Evolutionary conservation across 2,329 filamentous ascomycete genomes (phyloP).

Genomic region (Colletotrichum lini): DNA sequence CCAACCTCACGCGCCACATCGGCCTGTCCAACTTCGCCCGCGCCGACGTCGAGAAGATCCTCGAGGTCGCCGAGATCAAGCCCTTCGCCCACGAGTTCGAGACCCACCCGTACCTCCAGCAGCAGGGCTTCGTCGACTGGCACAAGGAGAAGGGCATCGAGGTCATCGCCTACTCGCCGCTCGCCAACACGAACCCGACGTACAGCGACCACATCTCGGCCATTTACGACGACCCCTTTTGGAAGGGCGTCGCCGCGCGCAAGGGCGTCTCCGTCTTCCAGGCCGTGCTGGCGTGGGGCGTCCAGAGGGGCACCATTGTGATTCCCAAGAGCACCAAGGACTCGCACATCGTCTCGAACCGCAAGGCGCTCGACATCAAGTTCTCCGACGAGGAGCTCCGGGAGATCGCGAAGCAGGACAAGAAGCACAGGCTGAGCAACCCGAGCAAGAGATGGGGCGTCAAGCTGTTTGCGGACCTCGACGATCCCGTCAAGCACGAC

Average conservation of each 20-base stretch:
- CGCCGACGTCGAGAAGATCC: conserved; percentile 32
- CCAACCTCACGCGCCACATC: conserved; percentile 68
- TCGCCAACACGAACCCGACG: conserved; percentile 53
- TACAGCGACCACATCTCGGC: conserved; percentile 50
- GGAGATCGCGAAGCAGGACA: conserved; percentile 46
- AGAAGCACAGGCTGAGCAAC: conserved; percentile 54
- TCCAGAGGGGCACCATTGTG: conserved; percentile 50
- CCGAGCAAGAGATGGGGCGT: conserved; percentile 57
- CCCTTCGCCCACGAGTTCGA: conserved; percentile 48
- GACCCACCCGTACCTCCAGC: conserved; percentile 73
- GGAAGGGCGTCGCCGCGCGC: conserved; percentile 47
- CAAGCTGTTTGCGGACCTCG: conserved; percentile 56
- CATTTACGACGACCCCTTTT: conserved; percentile 30
- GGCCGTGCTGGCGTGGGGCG: conserved; percentile 53
- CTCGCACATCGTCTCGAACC: conserved; percentile 59
- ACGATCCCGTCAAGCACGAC: conserved; percentile 50
- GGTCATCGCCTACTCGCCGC: conserved; percentile 52
- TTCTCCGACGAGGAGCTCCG: conserved; percentile 56
- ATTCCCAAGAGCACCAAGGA: conserved; percentile 56
- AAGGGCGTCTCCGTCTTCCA: conserved; percentile 52
- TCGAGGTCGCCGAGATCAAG: conserved; percentile 42
- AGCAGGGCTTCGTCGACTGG: conserved; percentile 47
- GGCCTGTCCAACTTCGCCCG: conserved; percentile 73
- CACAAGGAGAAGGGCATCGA: conserved; percentile 52
- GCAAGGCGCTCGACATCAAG: conserved; percentile 58